phyloP scores from a whole-genome alignment of 2,329 filamentous ascomycete genomes.

The Myriosclerotinia curreyana region DNA sequence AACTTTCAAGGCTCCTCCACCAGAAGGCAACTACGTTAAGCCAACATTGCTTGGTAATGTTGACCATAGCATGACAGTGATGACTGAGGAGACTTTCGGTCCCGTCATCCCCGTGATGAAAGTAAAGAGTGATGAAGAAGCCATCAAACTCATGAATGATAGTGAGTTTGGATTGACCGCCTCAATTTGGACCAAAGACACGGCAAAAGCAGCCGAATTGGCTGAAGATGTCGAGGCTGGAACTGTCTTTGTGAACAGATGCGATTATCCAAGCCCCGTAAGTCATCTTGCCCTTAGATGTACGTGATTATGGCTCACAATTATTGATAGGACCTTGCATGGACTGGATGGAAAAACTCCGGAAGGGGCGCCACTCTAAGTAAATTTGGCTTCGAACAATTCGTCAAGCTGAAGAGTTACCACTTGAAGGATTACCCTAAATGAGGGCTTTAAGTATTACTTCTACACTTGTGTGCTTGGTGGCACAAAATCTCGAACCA shows the following conservation, averaged over 20 bases:
- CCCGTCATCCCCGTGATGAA: slow-evolving; percentile 89
- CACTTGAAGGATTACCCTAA: slow-evolving; percentile 81
- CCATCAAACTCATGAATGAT: slow-evolving; percentile 85
- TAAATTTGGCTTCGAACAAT: slow-evolving; percentile 89
- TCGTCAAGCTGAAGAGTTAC: slow-evolving; percentile 93
- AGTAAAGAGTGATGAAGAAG: slow-evolving; percentile 77
- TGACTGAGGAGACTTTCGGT: slow-evolving; percentile 94
- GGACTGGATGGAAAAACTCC: slow-evolving; percentile 97
- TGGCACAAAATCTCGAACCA: slow-evolving; percentile 21
- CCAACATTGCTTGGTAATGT: slow-evolving; percentile 80
- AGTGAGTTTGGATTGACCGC: slow-evolving; percentile 91
- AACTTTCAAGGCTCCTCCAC: slow-evolving; percentile 67
- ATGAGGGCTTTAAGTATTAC: slow-evolving; percentile 23
- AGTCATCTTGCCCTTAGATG: slow-evolving; percentile 42
- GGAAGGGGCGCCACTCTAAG: slow-evolving; percentile 88
- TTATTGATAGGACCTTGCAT: slow-evolving; percentile 72
- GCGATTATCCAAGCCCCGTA: slow-evolving; percentile 88
- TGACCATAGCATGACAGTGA: slow-evolving; percentile 79
- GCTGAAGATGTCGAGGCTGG: slow-evolving; percentile 83
- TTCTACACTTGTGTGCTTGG: slow-evolving; percentile 18
- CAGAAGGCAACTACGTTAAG: slow-evolving; percentile 83
- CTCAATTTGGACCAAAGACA: slow-evolving; percentile 96
- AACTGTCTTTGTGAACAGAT: slow-evolving; percentile 93
- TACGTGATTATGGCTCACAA: slow-evolving; percentile 31
- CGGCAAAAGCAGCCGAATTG: slow-evolving; percentile 68